phyloP scores from a whole-genome alignment of 257 asterid species.

The Solanum etuberosum region DNA sequence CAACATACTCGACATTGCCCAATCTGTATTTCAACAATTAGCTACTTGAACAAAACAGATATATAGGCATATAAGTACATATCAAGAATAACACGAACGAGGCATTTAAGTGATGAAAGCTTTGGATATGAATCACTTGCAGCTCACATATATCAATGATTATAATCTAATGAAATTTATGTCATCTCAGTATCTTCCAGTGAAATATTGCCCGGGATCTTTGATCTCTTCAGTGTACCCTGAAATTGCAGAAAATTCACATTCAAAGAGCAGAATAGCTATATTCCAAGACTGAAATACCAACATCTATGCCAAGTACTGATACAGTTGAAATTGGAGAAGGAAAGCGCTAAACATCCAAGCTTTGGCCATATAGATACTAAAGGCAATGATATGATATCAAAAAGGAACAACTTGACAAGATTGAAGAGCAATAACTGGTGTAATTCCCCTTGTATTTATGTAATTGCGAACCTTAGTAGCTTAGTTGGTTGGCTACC shows the following conservation, averaged over 20 bases:
- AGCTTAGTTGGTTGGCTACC: not conserved
- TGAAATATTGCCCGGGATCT: conserved; percentile 52
- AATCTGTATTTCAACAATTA: conserved; percentile 39
- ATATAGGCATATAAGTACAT: not conserved
- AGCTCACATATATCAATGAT: not conserved
- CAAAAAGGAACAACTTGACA: no score
- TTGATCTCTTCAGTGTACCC: conserved; percentile 59
- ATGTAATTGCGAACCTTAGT: not conserved
- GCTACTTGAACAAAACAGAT: not conserved
- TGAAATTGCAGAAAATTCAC: conserved; percentile 4
- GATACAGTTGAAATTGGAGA: not conserved
- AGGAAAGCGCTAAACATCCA: not conserved
- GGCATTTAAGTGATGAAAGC: not conserved
- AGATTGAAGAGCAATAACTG: no score
- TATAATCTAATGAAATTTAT: not conserved
- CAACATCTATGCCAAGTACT: not conserved
- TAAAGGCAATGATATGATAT: no score
- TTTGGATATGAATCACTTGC: not conserved
- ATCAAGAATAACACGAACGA: not conserved
- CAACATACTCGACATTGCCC: conserved; percentile 69
- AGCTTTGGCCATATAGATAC: not conserved
- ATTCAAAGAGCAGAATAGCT: not conserved
- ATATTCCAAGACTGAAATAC: not conserved
- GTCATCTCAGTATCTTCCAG: conserved; percentile 51
- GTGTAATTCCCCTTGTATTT: no score